Evolutionary conservation across 352 stramenopile species (phyloP).

Genomic region (Elongisporangium prolatum): DNA sequence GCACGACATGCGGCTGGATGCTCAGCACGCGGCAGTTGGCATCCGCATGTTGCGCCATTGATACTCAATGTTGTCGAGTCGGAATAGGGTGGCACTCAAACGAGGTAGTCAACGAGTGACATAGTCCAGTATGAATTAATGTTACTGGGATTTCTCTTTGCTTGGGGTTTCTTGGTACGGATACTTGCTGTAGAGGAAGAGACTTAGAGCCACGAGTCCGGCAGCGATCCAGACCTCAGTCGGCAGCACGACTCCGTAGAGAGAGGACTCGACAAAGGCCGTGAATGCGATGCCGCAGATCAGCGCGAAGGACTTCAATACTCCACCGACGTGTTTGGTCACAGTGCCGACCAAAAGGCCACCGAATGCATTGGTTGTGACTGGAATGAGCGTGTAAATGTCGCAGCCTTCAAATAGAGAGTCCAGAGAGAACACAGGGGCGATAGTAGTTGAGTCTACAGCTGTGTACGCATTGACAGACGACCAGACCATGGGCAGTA

Average conservation of each 20-base stretch:
- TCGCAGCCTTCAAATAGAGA: slow-evolving; percentile 72
- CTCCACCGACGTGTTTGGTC: slow-evolving; percentile 88
- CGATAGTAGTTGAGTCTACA: background rate
- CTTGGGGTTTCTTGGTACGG: slow-evolving; percentile 29
- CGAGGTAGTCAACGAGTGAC: background rate
- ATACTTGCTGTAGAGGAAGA: slow-evolving; percentile 72
- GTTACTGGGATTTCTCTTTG: slow-evolving; percentile 10
- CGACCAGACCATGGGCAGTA: slow-evolving; percentile 40
- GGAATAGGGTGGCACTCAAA: background rate
- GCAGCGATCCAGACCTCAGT: slow-evolving; percentile 66
- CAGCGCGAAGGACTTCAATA: slow-evolving; percentile 87
- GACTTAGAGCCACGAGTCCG: slow-evolving; percentile 55
- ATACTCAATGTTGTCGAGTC: background rate
- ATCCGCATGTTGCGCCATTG: background rate
- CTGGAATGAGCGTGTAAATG: slow-evolving; percentile 67
- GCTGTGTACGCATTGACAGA: slow-evolving; percentile 16
- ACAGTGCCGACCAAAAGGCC: slow-evolving; percentile 84
- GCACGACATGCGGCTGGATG: slow-evolving; percentile 87
- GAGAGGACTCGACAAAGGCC: slow-evolving; percentile 65
- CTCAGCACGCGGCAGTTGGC: slow-evolving; percentile 60
- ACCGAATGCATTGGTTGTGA: slow-evolving; percentile 74
- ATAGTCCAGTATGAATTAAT: too few relatives aligned
- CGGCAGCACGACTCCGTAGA: slow-evolving; percentile 61
- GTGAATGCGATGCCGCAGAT: slow-evolving; percentile 88
- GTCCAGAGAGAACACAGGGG: slow-evolving; percentile 8